Evolutionary conservation across 257 asterid genomes (phyloP).

Genomic region (Capsicum rhomboideum): DNA sequence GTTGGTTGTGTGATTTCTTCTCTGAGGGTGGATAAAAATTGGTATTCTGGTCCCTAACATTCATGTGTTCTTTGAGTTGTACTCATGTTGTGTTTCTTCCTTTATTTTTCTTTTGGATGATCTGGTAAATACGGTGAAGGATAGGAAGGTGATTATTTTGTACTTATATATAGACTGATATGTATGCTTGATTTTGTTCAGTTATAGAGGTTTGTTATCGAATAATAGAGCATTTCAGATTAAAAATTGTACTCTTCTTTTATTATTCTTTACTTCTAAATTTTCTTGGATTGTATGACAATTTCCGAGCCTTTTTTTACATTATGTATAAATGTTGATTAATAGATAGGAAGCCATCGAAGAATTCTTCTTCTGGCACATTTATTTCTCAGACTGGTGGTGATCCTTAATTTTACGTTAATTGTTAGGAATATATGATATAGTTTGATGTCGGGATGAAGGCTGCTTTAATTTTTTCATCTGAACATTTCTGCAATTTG

Average conservation of each 20-base stretch:
- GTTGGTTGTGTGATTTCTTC: no score
- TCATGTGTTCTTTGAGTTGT: not conserved
- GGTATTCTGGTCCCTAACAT: not conserved
- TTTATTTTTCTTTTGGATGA: not conserved
- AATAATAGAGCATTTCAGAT: not conserved
- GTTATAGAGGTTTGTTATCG: not conserved
- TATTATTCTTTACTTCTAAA: not conserved
- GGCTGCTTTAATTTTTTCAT: not conserved
- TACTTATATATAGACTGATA: not conserved
- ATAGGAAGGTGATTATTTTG: not conserved
- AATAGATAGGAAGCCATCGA: not conserved
- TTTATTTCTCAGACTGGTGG: not conserved
- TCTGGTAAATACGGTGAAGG: not conserved
- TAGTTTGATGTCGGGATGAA: no score
- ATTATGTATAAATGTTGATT: not conserved
- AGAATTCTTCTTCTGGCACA: not conserved
- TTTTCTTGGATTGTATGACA: not conserved
- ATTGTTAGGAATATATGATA: no score
- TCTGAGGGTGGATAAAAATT: not conserved
- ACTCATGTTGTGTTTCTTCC: not conserved
- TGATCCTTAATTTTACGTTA: not conserved
- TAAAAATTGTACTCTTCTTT: not conserved
- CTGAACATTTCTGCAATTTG: not conserved
- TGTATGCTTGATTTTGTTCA: not conserved
- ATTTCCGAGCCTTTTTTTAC: not conserved